A percentile compares a stretch with the other conserved stretches of the same genome.
phyloP scores from a whole-genome alignment of 1,284 basidiomycete species.

The Wolfiporia cocos region DNA sequence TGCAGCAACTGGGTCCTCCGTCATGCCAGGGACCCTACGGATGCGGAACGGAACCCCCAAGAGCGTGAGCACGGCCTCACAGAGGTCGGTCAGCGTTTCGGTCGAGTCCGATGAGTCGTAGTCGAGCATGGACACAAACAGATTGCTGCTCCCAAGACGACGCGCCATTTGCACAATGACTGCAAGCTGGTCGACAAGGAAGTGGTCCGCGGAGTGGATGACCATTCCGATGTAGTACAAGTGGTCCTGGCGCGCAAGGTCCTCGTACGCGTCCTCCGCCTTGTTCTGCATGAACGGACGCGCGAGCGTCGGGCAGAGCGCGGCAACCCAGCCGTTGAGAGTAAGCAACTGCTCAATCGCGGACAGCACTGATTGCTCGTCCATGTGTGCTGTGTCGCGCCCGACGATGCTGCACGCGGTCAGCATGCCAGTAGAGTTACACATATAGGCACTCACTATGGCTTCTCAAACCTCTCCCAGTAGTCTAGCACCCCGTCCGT shows the following conservation, averaged over 20 bases:
- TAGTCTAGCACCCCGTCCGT: constrained; percentile 77
- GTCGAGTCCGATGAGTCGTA: constrained; percentile 92
- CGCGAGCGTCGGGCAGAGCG: constrained; percentile 83
- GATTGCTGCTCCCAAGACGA: constrained; percentile 77
- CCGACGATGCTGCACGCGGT: constrained; percentile 56
- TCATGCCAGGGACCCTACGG: constrained; percentile 83
- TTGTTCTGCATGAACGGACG: constrained; percentile 89
- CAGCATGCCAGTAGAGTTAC: neutral
- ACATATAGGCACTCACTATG: constrained; percentile 54
- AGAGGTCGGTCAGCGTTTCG: constrained; percentile 85
- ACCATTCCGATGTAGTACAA: constrained; percentile 93
- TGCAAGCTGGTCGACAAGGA: constrained; percentile 93
- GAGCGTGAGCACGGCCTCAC: constrained; percentile 86
- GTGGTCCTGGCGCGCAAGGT: constrained; percentile 73
- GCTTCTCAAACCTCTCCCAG: constrained; percentile 87
- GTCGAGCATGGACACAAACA: constrained; percentile 96
- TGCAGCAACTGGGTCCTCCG: constrained; percentile 73
- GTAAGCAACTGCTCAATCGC: constrained; percentile 88
- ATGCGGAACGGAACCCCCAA: constrained; percentile 90
- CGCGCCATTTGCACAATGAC: constrained; percentile 92
- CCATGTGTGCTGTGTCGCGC: constrained; percentile 79
- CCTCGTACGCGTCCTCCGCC: constrained; percentile 80
- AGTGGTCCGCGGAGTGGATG: constrained; percentile 95
- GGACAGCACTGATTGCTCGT: constrained; percentile 80
- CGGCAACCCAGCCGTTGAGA: constrained; percentile 99